Evolutionary conservation across 2,329 filamentous ascomycete genomes (phyloP).

Genomic region (Sclerotinia borealis): DNA sequence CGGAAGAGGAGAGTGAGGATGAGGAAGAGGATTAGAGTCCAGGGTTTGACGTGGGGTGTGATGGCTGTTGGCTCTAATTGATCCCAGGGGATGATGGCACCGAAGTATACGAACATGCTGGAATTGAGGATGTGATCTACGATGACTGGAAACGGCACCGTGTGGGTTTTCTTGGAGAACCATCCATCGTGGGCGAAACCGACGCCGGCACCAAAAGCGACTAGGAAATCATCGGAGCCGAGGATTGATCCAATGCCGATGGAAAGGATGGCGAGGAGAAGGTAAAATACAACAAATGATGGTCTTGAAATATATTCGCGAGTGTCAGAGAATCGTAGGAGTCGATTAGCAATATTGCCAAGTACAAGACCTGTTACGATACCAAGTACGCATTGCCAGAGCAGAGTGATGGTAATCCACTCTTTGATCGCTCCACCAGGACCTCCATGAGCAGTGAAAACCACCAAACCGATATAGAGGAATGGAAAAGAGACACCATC

Average conservation of each 20-base stretch:
- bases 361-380: constrained; percentile 41
- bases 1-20: constrained; percentile 45
- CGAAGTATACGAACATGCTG: constrained; percentile 51
- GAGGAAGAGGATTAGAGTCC: constrained; percentile 41
- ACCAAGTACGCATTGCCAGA: constrained; percentile 49
- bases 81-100: constrained; percentile 47
- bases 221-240: constrained; percentile 50
- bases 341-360: constrained; percentile 41
- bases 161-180: constrained; percentile 42
- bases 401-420: constrained; percentile 47
- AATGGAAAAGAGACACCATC: constrained; percentile 52
- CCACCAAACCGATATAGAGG: constrained; percentile 45
- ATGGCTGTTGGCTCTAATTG: constrained; percentile 36
- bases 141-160: constrained; percentile 42
- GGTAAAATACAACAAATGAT: constrained; percentile 49
- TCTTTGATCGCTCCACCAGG: constrained; percentile 40
- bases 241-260: constrained; percentile 46
- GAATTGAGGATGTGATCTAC: constrained; percentile 50
- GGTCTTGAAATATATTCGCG: constrained; percentile 42
- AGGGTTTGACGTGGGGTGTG: constrained; percentile 36
- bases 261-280: constrained; percentile 46
- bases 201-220: constrained; percentile 49
- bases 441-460: constrained; percentile 34
- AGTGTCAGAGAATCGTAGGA: constrained; percentile 42
- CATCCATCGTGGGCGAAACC: constrained; percentile 50